Percentiles rank a stretch among this genome's conserved stretches.
These are phyloP conservation scores for Starmerella bombicola DNA, from an alignment of 805 yeast genomes.

Conservation along the genomic window DNA sequence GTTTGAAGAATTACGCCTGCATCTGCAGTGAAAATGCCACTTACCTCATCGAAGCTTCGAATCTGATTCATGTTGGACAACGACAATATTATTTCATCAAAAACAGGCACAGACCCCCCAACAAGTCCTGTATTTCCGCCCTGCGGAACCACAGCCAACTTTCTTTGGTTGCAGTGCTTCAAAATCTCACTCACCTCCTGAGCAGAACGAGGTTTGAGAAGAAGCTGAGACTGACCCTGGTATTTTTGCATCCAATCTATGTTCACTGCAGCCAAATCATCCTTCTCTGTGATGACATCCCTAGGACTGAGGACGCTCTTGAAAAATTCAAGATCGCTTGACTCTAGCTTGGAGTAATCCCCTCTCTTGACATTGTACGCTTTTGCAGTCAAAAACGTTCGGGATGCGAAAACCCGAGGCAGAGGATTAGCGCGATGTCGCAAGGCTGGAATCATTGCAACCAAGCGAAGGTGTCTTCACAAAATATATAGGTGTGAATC, in stretches of 20 bases:
- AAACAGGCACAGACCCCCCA: constrained; percentile 86
- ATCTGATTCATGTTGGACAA: constrained; percentile 59
- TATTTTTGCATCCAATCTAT: constrained; percentile 93
- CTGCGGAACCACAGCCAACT: constrained; percentile 82
- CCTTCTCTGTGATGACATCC: constrained; percentile 38
- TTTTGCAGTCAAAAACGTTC: constrained; percentile 44
- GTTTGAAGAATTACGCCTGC: constrained; percentile 79
- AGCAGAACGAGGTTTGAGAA: constrained; percentile 68
- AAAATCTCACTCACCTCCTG: constrained; percentile 64
- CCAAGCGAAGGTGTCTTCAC: too few species aligned
- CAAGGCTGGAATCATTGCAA: not conserved
- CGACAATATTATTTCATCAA: constrained; percentile 74
- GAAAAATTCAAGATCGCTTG: constrained; percentile 51
- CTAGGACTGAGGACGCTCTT: constrained; percentile 36
- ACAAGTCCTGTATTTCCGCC: constrained; percentile 95
- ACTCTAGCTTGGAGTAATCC: constrained; percentile 40
- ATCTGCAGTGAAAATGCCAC: constrained; percentile 77
- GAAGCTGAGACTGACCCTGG: constrained; percentile 66
- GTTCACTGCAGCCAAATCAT: constrained; percentile 59
- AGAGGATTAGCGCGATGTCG: not conserved
- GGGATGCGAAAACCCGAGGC: not conserved
- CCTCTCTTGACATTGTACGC: constrained; percentile 45
- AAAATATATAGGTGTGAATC: too few species aligned
- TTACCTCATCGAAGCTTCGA: constrained; percentile 62
- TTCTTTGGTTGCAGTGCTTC: constrained; percentile 65